Percentiles rank a stretch among this genome's conserved stretches.
Conservation (phyloP, 768 basidiomycete genomes). For the Holtermannia corniformis region DNA sequence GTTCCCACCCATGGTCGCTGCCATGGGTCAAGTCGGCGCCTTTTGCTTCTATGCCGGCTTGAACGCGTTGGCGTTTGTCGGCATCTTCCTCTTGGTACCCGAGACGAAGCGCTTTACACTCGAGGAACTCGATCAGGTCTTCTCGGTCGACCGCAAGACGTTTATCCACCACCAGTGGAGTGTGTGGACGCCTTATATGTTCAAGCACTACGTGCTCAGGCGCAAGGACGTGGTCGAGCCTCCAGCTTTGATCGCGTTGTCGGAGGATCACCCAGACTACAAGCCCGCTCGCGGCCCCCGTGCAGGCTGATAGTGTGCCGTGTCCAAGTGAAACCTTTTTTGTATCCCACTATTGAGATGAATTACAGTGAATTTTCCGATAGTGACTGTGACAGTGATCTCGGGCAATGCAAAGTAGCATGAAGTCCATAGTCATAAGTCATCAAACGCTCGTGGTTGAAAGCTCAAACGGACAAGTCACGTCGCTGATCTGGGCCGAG, state of each 20-base stretch:
- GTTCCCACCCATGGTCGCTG: slow-evolving; percentile 58
- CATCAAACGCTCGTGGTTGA: slow-evolving; percentile 24
- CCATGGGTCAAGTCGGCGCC: slow-evolving; percentile 61
- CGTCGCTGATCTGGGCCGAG: slow-evolving; percentile 54
- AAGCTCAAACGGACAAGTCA: slow-evolving; percentile 57
- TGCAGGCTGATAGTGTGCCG: no score
- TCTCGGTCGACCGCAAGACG: slow-evolving; percentile 10
- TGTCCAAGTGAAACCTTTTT: no score
- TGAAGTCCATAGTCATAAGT: no score
- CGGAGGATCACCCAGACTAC: no score
- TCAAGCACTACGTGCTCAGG: no score
- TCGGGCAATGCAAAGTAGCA: no score
- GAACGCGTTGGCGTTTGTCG: slow-evolving; percentile 24
- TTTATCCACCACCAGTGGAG: not conserved
- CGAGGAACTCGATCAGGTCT: slow-evolving; percentile 21
- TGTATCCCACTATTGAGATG: no score
- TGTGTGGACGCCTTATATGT: not conserved
- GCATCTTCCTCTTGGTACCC: slow-evolving; percentile 16
- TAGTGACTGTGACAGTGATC: no score
- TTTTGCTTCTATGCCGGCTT: slow-evolving; percentile 53
- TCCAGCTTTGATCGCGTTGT: no score
- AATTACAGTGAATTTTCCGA: no score
- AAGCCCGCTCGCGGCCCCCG: no score
- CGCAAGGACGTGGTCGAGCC: no score
- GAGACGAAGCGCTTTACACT: slow-evolving; percentile 13